phyloP scores from a whole-genome alignment of 495 filamentous ascomycete species.

The Xylaria intraflava region DNA sequence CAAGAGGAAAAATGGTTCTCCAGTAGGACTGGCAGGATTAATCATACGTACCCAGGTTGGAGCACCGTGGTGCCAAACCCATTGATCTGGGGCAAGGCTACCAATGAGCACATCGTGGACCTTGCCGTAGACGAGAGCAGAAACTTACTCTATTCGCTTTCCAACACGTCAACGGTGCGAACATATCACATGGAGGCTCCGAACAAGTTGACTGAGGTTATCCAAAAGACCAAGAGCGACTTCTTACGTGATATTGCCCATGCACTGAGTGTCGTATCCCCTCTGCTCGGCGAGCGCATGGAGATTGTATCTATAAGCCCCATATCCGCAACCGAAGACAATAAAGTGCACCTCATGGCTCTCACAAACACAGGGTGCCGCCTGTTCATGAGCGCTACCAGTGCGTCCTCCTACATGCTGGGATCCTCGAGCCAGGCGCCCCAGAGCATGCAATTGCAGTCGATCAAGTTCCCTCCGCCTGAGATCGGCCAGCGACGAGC shows the following conservation, averaged over 20 bases:
- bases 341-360: conserved; percentile 80
- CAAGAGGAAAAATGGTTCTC: conserved; percentile 96
- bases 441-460: conserved; percentile 93
- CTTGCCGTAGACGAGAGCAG: conserved; percentile 85
- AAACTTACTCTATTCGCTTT: conserved; percentile 84
- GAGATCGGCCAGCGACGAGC: conserved; percentile 23
- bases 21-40: conserved; percentile 70
- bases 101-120: conserved; percentile 57
- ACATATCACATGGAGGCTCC: conserved; percentile 69
- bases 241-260: conserved; percentile 63
- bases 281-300: conserved; percentile 59
- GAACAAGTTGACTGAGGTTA: conserved; percentile 45
- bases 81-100: conserved; percentile 23
- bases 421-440: conserved; percentile 59
- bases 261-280: conserved; percentile 58
- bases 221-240: conserved; percentile 49
- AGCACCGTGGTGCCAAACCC: conserved; percentile 59
- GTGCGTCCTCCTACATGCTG: conserved; percentile 61
- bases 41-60: conserved; percentile 75
- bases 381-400: conserved; percentile 85
- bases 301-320: conserved; percentile 76
- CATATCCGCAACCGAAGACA: conserved; percentile 72
- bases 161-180: conserved; percentile 73
- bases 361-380: conserved; percentile 86
- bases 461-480: conserved; percentile 82